These are phyloP conservation scores for Uronychia setigera DNA, from an alignment of 73 alveolate species.

Conservation along the genomic window DNA sequence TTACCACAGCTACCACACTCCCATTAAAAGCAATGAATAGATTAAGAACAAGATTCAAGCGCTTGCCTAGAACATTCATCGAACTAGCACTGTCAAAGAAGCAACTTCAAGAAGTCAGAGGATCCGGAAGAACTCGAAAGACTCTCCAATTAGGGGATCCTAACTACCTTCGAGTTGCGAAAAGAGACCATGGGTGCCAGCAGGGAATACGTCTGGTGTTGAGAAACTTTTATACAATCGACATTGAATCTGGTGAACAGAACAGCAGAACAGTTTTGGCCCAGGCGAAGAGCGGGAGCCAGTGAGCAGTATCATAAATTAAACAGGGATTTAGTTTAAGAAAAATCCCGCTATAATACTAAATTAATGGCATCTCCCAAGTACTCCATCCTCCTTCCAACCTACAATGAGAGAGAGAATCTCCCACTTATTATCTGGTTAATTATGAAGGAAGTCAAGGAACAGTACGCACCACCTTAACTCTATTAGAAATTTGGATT, in stretches of 20 bases:
- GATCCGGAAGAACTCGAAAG: neutral
- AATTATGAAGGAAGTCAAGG: slow-evolving; percentile 72
- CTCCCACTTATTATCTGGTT: slow-evolving; percentile 90
- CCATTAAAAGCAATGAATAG: neutral
- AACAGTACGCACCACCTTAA: slow-evolving; percentile 46
- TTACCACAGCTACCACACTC: neutral
- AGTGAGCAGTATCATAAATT: too few species aligned
- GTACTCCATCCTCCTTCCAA: slow-evolving; percentile 96
- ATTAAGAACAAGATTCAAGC: neutral
- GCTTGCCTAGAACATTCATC: neutral
- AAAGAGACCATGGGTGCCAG: neutral
- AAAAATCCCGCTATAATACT: neutral
- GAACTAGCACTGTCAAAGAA: neutral
- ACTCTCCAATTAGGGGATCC: neutral
- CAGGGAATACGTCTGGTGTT: neutral
- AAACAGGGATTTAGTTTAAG: neutral
- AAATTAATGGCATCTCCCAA: slow-evolving; percentile 8
- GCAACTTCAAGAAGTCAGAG: neutral
- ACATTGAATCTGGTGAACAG: neutral
- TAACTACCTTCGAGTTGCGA: neutral
- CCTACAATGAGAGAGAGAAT: slow-evolving; percentile 98
- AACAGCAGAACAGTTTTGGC: neutral
- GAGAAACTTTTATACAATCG: neutral
- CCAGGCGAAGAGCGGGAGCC: neutral
- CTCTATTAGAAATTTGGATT: slow-evolving; percentile 49